These are phyloP conservation scores for Hypoxylon fuscum DNA, from an alignment of 495 filamentous ascomycete genomes.

Conservation along the genomic window DNA sequence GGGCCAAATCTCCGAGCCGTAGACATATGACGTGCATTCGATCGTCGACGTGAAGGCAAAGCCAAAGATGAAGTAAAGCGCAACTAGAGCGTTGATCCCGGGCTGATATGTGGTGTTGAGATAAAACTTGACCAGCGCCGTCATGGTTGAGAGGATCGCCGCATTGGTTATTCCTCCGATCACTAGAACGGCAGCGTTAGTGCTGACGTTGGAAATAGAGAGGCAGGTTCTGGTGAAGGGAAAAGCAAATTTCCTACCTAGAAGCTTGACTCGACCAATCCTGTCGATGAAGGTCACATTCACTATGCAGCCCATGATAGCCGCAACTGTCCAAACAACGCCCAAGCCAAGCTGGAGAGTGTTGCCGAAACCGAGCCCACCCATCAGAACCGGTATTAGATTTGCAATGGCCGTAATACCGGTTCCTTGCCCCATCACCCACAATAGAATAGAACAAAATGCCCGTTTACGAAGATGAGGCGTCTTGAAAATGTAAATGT, in stretches of 20 bases:
- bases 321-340: constrained; percentile 13
- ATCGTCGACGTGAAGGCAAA: constrained; percentile 19
- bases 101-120: constrained; percentile 7
- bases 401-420: constrained; percentile 14
- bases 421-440: constrained; percentile 13
- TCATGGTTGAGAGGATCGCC: constrained; percentile 13
- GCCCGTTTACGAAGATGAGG: constrained; percentile 9
- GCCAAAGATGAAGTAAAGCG: constrained; percentile 9
- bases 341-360: constrained; percentile 22
- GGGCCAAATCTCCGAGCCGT: constrained; percentile 27
- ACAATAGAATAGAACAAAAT: constrained; percentile 5
- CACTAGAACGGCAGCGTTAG: background rate
- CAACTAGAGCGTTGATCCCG: constrained; percentile 10
- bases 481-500: constrained; percentile 6
- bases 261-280: constrained; percentile 21
- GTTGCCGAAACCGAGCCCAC: constrained; percentile 11
- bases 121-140: constrained; percentile 15
- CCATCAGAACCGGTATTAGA: constrained; percentile 23
- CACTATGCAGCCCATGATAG: constrained; percentile 2
- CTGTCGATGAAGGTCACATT: constrained; percentile 7
- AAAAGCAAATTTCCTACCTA: background rate
- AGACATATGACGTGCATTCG: constrained; percentile 21
- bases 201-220: background rate
- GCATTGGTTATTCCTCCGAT: constrained; percentile 20
- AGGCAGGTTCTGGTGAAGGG: too few species aligned